These are phyloP conservation scores for Mytilinidion resinicola DNA, from an alignment of 495 filamentous ascomycete genomes.

Conservation along the genomic window DNA sequence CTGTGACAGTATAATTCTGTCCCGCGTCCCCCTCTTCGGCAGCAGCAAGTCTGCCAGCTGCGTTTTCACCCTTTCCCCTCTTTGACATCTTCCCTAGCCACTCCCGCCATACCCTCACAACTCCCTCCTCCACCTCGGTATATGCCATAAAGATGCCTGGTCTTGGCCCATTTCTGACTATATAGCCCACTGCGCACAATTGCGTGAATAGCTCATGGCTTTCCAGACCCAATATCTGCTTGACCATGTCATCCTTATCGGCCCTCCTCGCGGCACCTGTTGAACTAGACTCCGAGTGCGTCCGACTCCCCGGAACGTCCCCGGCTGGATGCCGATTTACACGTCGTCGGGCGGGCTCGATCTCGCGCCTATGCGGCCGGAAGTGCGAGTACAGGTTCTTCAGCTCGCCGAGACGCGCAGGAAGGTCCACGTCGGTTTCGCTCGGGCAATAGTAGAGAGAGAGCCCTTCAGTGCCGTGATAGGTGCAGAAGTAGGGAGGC, in stretches of 20 bases:
- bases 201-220: conserved; percentile 64
- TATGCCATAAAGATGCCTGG: conserved; percentile 53
- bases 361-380: conserved; percentile 48
- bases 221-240: conserved; percentile 59
- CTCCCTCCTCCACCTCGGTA: conserved; percentile 55
- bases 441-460: background rate
- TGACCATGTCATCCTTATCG: conserved; percentile 38
- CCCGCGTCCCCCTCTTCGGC: background rate
- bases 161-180: conserved; percentile 58
- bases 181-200: conserved; percentile 57
- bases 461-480: conserved; percentile 53
- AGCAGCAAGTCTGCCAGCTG: background rate
- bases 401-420: conserved; percentile 36
- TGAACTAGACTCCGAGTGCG: conserved; percentile 22
- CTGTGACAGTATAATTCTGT: conserved; percentile 7
- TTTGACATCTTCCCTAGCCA: conserved; percentile 49
- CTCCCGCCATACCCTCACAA: conserved; percentile 59
- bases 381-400: conserved; percentile 53
- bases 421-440: conserved; percentile 22
- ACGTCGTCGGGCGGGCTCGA: conserved; percentile 34
- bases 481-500: conserved; percentile 62
- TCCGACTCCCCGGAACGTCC: conserved; percentile 38
- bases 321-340: conserved; percentile 33
- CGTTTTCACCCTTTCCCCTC: background rate
- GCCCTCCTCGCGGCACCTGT: conserved; percentile 6